These are phyloP conservation scores for Nitzschia putrida DNA, from an alignment of 108 stramenopile genomes.

Conservation along the genomic window DNA sequence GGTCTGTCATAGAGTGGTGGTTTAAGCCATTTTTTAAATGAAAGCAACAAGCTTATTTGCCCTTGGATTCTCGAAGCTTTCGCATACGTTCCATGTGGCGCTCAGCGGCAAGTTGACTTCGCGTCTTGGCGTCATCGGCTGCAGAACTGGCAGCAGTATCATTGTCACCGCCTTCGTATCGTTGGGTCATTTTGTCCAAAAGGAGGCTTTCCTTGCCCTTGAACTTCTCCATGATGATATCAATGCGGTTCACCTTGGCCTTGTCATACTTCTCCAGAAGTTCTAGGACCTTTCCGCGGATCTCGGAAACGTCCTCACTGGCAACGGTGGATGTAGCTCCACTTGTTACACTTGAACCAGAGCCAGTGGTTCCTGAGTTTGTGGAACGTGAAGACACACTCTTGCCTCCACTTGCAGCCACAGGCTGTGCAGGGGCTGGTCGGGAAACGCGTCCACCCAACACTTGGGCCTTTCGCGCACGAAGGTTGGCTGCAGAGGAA, in stretches of 20 bases:
- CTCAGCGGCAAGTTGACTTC: conserved; percentile 69
- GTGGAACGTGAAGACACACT: conserved; percentile 18
- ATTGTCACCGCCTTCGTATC: conserved; percentile 56
- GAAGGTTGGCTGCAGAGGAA: conserved; percentile 54
- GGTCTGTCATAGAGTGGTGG: too few species aligned
- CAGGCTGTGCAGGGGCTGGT: conserved; percentile 18
- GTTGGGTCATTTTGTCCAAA: conserved; percentile 82
- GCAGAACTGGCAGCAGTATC: conserved; percentile 14
- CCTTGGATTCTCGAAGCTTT: conserved; percentile 43
- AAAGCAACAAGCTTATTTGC: conserved; percentile 11
- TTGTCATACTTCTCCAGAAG: conserved; percentile 82
- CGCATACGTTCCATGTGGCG: conserved; percentile 83
- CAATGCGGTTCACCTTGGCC: conserved; percentile 79
- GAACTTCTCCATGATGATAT: conserved; percentile 87
- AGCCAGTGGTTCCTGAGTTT: background rate
- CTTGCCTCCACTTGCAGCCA: conserved; percentile 15
- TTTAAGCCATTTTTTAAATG: background rate
- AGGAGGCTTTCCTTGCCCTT: conserved; percentile 80
- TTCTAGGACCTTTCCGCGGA: conserved; percentile 65
- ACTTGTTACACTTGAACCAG: conserved; percentile 25
- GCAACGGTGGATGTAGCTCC: conserved; percentile 25
- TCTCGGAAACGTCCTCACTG: conserved; percentile 47
- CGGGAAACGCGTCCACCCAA: conserved; percentile 38
- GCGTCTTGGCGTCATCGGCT: conserved; percentile 41
- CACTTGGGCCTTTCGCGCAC: conserved; percentile 65